Evolutionary conservation across 352 stramenopile species (phyloP).

Genomic region (Globisporangium heterothallicum): DNA sequence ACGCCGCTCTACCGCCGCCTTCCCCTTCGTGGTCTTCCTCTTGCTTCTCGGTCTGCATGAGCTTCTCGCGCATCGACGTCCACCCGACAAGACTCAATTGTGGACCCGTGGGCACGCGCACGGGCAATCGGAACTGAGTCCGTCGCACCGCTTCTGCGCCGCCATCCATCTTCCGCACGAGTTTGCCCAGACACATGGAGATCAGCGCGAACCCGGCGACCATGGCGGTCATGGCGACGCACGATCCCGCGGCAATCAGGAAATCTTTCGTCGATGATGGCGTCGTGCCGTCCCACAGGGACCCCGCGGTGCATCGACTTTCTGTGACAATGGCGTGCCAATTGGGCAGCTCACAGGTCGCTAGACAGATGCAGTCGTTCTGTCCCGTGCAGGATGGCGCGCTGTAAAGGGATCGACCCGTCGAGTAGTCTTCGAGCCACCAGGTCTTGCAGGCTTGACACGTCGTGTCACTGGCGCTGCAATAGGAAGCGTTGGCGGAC

Average conservation of each 20-base stretch:
- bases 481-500: slow-evolving; percentile 4
- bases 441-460: slow-evolving; percentile 5
- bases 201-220: slow-evolving; percentile 5
- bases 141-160: not conserved
- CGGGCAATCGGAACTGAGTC: not conserved
- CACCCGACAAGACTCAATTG: slow-evolving; percentile 13
- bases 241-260: slow-evolving; percentile 1
- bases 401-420: not conserved
- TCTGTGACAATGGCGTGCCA: slow-evolving; percentile 4
- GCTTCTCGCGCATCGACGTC: slow-evolving; percentile 15
- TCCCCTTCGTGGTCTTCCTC: too few species aligned
- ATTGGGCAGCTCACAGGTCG: slow-evolving; percentile 9
- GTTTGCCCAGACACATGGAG: slow-evolving; percentile 9
- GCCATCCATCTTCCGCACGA: slow-evolving; percentile 16
- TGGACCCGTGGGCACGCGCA: slow-evolving; percentile 8
- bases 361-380: slow-evolving; percentile 12
- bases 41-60: too few species aligned
- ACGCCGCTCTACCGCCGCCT: not conserved
- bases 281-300: not conserved
- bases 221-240: slow-evolving; percentile 2
- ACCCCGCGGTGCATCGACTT: not conserved
- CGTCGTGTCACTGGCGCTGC: slow-evolving; percentile 2
- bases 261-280: not conserved
- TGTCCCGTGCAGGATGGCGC: slow-evolving; percentile 4
- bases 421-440: not conserved